Conservation (phyloP, 306 rosid species). For the Trifolium dubium region DNA sequence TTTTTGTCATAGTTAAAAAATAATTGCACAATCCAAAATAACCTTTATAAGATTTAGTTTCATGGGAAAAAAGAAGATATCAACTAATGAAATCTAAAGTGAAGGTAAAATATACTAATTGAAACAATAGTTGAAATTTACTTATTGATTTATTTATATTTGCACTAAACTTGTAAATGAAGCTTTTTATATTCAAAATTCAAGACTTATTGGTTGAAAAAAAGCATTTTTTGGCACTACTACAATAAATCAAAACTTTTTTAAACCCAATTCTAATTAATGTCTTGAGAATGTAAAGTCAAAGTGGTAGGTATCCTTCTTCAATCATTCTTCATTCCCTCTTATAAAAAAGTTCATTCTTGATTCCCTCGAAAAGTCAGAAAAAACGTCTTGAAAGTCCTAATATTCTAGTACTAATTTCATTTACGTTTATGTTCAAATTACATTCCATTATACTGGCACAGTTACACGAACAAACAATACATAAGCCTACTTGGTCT, state of each 20-base stretch:
- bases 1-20: no score
- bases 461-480: neutral
- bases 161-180: neutral
- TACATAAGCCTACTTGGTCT: neutral
- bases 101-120: neutral
- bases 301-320: conserved; percentile 49
- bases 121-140: neutral
- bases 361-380: conserved; percentile 41
- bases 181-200: no score
- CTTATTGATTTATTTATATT: neutral
- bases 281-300: conserved; percentile 60
- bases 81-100: neutral
- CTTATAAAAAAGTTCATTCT: conserved; percentile 43
- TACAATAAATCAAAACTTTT: conserved; percentile 22
- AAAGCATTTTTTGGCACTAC: neutral
- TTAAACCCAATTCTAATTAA: conserved; percentile 48
- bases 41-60: no score
- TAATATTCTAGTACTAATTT: neutral
- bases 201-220: no score
- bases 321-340: conserved; percentile 57
- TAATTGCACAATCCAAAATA: no score
- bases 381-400: neutral
- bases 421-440: conserved; percentile 1
- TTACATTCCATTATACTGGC: conserved; percentile 7
- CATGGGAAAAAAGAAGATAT: neutral